Percentiles rank a stretch among this genome's conserved stretches.
Conservation (phyloP, 116 monocot genomes). For the Zostera marina region DNA sequence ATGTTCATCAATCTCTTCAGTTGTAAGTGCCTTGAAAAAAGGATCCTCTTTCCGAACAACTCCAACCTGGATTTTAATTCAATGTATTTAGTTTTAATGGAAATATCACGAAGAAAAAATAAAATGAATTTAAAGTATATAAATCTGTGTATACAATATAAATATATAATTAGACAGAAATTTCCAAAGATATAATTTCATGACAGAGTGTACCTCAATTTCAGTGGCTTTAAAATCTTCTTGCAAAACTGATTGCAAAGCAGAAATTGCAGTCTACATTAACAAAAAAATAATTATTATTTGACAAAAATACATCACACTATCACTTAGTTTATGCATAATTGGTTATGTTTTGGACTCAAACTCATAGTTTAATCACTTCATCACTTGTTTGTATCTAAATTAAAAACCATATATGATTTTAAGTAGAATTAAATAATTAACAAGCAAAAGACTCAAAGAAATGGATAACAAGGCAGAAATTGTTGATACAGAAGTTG, state of each 20-base stretch:
- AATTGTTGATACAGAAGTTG: too few species aligned
- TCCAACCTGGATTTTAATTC: conserved; percentile 44
- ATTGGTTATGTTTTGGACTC: too few species aligned
- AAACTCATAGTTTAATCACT: too few species aligned
- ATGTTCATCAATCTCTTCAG: conserved; percentile 93
- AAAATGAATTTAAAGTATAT: not conserved
- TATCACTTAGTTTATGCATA: too few species aligned
- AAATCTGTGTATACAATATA: too few species aligned
- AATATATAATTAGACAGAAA: not conserved
- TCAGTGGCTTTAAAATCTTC: conserved; percentile 99
- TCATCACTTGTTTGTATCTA: too few species aligned
- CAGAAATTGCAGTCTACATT: conserved; percentile 91
- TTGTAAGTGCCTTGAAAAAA: conserved; percentile 54
- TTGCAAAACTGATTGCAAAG: conserved; percentile 91
- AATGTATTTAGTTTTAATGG: too few species aligned
- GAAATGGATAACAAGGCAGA: too few species aligned
- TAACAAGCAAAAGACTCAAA: too few species aligned
- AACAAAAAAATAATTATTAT: not conserved
- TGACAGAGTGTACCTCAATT: conserved; percentile 58
- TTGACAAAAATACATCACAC: not conserved
- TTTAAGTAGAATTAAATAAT: too few species aligned
- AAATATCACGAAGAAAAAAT: not conserved
- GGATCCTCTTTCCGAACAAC: conserved; percentile 74
- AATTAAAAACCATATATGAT: too few species aligned
- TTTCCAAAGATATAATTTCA: not conserved